Evolutionary conservation across 352 stramenopile species (phyloP).

Genomic region (Pythium dissimile): DNA sequence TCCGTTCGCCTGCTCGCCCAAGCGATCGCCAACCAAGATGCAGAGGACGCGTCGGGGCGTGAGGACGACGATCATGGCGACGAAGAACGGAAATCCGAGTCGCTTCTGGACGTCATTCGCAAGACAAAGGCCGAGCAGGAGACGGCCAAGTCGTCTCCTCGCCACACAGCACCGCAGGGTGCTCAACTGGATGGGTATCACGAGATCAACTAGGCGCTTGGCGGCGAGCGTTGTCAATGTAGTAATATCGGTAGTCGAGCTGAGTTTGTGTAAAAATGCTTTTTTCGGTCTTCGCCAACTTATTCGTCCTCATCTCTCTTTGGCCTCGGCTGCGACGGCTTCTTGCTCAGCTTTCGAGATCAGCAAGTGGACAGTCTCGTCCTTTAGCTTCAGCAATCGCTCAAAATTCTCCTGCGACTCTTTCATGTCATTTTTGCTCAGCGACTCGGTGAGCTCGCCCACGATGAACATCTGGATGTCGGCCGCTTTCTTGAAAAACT

Average conservation of each 20-base stretch:
- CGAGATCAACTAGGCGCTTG: constrained; percentile 28
- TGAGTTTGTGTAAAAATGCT: no score
- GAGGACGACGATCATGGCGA: neutral
- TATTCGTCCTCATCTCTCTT: constrained; percentile 1
- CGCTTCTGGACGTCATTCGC: constrained; percentile 31
- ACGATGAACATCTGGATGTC: constrained; percentile 53
- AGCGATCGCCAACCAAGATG: constrained; percentile 18
- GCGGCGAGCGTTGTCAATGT: no score
- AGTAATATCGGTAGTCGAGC: no score
- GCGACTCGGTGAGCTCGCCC: constrained; percentile 23
- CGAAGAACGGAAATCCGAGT: constrained; percentile 9
- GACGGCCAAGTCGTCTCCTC: constrained; percentile 6
- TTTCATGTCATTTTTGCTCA: constrained; percentile 34
- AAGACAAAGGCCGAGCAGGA: constrained; percentile 24
- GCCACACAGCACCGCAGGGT: neutral
- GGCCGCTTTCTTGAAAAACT: constrained; percentile 36
- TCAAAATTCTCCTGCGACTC: constrained; percentile 35
- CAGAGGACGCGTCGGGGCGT: neutral
- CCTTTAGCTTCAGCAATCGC: constrained; percentile 48
- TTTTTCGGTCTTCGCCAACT: neutral
- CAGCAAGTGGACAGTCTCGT: constrained; percentile 60
- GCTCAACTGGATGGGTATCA: constrained; percentile 28
- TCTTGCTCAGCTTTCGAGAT: constrained; percentile 46
- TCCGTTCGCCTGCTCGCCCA: constrained; percentile 19
- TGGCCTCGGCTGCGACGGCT: constrained; percentile 24